Evolutionary conservation across 768 basidiomycete species (phyloP), one percentile per base, ranked within the genome.

Genomic region (Peribolospora baueri): DNA sequence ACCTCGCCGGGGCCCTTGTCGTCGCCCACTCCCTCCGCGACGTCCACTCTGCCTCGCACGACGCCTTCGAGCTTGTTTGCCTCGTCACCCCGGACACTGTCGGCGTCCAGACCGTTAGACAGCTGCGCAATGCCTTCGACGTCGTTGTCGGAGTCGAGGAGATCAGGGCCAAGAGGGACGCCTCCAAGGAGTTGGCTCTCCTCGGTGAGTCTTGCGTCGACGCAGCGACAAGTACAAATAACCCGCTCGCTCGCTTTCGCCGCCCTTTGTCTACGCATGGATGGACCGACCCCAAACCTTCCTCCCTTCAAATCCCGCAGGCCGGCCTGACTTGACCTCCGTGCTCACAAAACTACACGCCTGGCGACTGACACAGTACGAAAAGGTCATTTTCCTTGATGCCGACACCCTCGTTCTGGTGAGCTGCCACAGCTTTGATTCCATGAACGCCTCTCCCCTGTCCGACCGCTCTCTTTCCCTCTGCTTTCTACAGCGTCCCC

Each of bases 271-370:
- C n/a, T 13, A 53, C 60, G 57, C 57, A 45, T 42, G 36, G 48
- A 5, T 52, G 3, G 8, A 25, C 25, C 25, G 25, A 25, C 25
- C 25, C 25, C 25, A 25, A 25, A 25, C 25, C 41, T 55, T 54
- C 54, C 54, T 48, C 13, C 36, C 2, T 25, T 0, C 37, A 50
- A 11, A 39, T 50, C 38, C 52, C 42, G 48, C 67, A 97, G 91
- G 93, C 64, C 88, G 93, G 57, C 84, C 79, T 38, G 91, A 98
- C 71, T 79, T 98, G 57, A 76, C 79, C 65, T 79, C 83, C 58
- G 86, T 90, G 68, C 77, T 97, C 69, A 95, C 93, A 57, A 98
- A 98, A 69, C 72, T 98, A 55, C 93, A 98, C 68, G 75, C 84
- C 60, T 95, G 97, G 66, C 86, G 93, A 58, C 78, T 98, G 59